Percentiles rank a stretch among this genome's conserved stretches.
Conservation (phyloP, 441 rosid genomes). For the Melastoma candidum region DNA sequence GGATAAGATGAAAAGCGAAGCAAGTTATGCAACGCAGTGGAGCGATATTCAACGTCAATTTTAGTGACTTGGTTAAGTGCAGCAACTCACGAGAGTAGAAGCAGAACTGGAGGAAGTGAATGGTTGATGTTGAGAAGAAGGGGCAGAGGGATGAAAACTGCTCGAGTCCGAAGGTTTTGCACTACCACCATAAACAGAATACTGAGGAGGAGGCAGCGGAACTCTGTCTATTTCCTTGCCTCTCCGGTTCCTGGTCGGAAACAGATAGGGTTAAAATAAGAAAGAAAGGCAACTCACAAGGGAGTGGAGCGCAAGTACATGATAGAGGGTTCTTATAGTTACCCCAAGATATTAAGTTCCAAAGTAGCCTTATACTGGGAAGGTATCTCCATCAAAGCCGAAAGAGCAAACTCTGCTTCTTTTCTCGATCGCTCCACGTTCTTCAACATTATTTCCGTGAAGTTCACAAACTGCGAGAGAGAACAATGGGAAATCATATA, state of each 20-base stretch:
- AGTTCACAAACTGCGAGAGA: conserved; percentile 16
- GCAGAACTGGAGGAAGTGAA: conserved; percentile 12
- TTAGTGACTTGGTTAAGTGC: neutral
- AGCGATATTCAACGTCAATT: neutral
- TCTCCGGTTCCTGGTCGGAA: conserved; percentile 9
- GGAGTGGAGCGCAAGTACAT: neutral
- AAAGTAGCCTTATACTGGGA: conserved; percentile 17
- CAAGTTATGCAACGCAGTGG: neutral
- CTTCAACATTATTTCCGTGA: conserved; percentile 20
- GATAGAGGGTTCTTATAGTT: neutral
- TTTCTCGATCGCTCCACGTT: conserved; percentile 15
- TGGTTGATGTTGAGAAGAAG: conserved; percentile 10
- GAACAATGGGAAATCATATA: neutral
- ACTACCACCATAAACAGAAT: conserved; percentile 1
- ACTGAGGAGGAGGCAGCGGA: conserved; percentile 22
- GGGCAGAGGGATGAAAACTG: conserved; percentile 14
- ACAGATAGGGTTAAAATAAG: neutral
- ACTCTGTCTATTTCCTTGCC: conserved; percentile 17
- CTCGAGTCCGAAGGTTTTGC: conserved; percentile 6
- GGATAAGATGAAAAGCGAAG: neutral
- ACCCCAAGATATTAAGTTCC: conserved; percentile 20
- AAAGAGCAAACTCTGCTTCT: conserved; percentile 19
- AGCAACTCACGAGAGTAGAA: conserved; percentile 9
- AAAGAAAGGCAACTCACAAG: neutral
- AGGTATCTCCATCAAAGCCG: conserved; percentile 19